phyloP scores from a whole-genome alignment of 2,329 filamentous ascomycete genomes.

The Cladophialophora exuberans region DNA sequence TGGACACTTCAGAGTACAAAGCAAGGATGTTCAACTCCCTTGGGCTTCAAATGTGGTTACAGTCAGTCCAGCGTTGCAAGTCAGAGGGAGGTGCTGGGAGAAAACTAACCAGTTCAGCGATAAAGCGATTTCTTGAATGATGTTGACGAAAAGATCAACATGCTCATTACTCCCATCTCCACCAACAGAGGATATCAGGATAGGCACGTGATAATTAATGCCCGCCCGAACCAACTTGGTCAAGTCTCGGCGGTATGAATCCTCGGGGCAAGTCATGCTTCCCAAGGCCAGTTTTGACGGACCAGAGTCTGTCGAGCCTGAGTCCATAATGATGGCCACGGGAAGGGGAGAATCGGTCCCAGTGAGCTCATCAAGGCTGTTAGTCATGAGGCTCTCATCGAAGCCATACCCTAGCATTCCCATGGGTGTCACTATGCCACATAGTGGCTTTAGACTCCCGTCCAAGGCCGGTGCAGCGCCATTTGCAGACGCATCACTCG shows the following conservation, averaged over 20 bases:
- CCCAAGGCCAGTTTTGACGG: not conserved
- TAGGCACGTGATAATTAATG: not conserved
- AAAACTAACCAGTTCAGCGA: not conserved
- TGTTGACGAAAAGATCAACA: slow-evolving; percentile 44
- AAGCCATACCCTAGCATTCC: slow-evolving; percentile 23
- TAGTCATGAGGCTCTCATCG: not conserved
- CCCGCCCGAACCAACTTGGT: not conserved
- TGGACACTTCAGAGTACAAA: slow-evolving; percentile 47
- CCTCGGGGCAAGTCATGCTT: not conserved
- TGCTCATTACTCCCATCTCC: slow-evolving; percentile 53
- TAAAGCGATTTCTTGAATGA: slow-evolving; percentile 41
- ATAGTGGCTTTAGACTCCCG: too few relatives aligned
- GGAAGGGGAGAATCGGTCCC: slow-evolving; percentile 3
- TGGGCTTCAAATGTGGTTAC: not conserved
- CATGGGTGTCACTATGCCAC: slow-evolving; percentile 8
- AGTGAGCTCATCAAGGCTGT: not conserved
- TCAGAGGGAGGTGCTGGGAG: not conserved
- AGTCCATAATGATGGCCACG: not conserved
- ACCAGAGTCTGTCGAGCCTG: slow-evolving; percentile 1
- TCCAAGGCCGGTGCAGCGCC: not conserved
- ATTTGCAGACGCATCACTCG: not conserved
- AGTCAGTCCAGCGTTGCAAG: not conserved
- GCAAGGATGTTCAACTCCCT: slow-evolving; percentile 34
- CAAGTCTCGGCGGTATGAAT: not conserved
- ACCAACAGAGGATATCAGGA: slow-evolving; percentile 42